These are phyloP conservation scores for Teunomyces aglyptinius DNA, from an alignment of 805 yeast genomes.

Conservation along the genomic window DNA sequence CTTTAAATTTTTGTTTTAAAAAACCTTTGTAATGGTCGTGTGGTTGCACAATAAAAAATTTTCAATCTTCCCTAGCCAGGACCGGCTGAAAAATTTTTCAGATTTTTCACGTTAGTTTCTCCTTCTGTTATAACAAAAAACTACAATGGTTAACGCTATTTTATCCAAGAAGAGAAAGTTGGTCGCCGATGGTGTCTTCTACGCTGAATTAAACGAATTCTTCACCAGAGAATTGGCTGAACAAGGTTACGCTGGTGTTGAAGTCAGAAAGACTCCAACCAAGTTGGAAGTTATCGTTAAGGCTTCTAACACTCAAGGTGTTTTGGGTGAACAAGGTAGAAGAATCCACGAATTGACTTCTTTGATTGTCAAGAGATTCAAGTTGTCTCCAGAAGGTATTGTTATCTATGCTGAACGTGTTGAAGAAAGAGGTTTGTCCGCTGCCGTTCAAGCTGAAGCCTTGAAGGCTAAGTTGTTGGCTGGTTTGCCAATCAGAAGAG, in stretches of 20 bases:
- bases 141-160: conserved; percentile 45
- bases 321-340: conserved; percentile 99
- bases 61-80: background rate
- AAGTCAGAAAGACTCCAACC: conserved; percentile 97
- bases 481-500: conserved; percentile 99
- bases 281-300: conserved; percentile 98
- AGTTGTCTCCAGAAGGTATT: conserved; percentile 88
- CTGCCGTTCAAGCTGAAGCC: conserved; percentile 99
- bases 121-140: background rate
- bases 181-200: conserved; percentile 99
- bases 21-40: background rate
- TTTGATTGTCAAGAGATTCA: conserved; percentile 98
- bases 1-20: background rate
- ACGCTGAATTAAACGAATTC: conserved; percentile 99
- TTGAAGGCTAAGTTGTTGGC: conserved; percentile 95
- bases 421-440: conserved; percentile 98
- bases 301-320: conserved; percentile 98
- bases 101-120: background rate
- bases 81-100: background rate
- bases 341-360: conserved; percentile 98
- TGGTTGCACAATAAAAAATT: background rate
- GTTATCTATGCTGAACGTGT: conserved; percentile 98
- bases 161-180: conserved; percentile 96
- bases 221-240: conserved; percentile 99
- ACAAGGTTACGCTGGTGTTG: conserved; percentile 99